phyloP scores from a whole-genome alignment of 2,329 filamentous ascomycete species.

The Penicillium sp. region DNA sequence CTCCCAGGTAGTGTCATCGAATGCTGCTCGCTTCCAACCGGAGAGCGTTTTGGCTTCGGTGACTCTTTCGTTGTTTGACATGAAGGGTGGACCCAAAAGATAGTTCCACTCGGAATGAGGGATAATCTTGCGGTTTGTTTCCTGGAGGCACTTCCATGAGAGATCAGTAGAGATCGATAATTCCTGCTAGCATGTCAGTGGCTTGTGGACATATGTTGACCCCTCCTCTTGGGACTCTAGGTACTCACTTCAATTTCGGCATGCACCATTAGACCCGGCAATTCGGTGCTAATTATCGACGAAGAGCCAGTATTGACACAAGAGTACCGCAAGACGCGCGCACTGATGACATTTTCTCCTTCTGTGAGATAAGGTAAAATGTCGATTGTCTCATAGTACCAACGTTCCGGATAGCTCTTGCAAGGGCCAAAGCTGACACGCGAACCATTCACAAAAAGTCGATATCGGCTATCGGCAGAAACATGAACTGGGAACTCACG shows the following conservation, averaged over 20 bases:
- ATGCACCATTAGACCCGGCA: slow-evolving; percentile 25
- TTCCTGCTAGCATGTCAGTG: neutral
- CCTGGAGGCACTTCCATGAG: slow-evolving; percentile 13
- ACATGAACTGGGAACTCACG: slow-evolving; percentile 13
- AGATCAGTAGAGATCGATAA: neutral
- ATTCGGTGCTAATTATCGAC: slow-evolving; percentile 21
- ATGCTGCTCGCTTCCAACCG: slow-evolving; percentile 15
- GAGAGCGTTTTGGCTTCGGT: slow-evolving; percentile 8
- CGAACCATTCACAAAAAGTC: slow-evolving; percentile 20
- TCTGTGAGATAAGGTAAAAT: slow-evolving; percentile 16
- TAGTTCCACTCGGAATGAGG: slow-evolving; percentile 27
- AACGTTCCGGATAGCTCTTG: slow-evolving; percentile 19
- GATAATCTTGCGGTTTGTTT: slow-evolving; percentile 11
- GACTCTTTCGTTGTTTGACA: slow-evolving; percentile 24
- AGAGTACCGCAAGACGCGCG: slow-evolving; percentile 22
- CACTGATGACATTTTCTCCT: slow-evolving; percentile 18
- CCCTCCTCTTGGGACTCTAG: neutral
- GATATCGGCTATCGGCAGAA: slow-evolving; percentile 23
- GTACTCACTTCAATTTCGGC: slow-evolving; percentile 16
- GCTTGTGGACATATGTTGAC: neutral
- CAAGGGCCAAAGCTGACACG: slow-evolving; percentile 22
- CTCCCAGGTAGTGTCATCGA: slow-evolving; percentile 14
- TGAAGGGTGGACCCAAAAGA: slow-evolving; percentile 23
- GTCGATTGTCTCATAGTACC: slow-evolving; percentile 27
- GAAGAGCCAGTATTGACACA: slow-evolving; percentile 19